A percentile compares a stretch with the other conserved stretches of the same genome.
Evolutionary conservation across 495 filamentous ascomycete genomes (phyloP).

Genomic region (Penicillium parvum): DNA sequence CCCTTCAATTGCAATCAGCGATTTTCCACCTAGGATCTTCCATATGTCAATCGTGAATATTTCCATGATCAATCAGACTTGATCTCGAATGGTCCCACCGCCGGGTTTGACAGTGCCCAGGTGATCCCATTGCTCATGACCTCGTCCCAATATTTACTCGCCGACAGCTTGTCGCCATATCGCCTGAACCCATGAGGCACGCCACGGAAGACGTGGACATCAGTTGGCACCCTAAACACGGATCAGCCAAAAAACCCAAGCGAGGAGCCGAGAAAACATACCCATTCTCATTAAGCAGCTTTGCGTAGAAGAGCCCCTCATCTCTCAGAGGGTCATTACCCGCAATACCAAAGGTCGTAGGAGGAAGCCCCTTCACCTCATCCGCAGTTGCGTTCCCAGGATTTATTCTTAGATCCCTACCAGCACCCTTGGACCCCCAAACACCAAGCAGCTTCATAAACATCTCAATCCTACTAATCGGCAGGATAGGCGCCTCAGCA

Average conservation of each 20-base stretch:
- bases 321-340: slow-evolving; percentile 46
- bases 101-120: slow-evolving; percentile 36
- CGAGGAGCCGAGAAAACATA: slow-evolving; percentile 20
- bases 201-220: slow-evolving; percentile 40
- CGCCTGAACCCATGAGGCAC: slow-evolving; percentile 46
- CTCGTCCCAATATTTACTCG: slow-evolving; percentile 38
- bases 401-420: slow-evolving; percentile 30
- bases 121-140: slow-evolving; percentile 37
- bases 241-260: not conserved
- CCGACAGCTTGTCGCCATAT: slow-evolving; percentile 29
- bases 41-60: too few species aligned
- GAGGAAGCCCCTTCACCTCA: slow-evolving; percentile 37
- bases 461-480: slow-evolving; percentile 23
- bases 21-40: too few species aligned
- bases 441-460: slow-evolving; percentile 31
- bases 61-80: slow-evolving; percentile 21
- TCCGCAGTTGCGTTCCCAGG: slow-evolving; percentile 38
- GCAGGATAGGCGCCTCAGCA: slow-evolving; percentile 36
- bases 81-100: slow-evolving; percentile 28
- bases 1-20: too few species aligned
- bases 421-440: slow-evolving; percentile 10
- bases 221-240: slow-evolving; percentile 33
- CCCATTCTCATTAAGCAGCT: slow-evolving; percentile 43
- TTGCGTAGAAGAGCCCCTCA: slow-evolving; percentile 42
- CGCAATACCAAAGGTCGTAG: slow-evolving; percentile 40